Base-by-base conservation (phyloP, 495 filamentous ascomycete species). In the Haplographium delicatum region DNA sequence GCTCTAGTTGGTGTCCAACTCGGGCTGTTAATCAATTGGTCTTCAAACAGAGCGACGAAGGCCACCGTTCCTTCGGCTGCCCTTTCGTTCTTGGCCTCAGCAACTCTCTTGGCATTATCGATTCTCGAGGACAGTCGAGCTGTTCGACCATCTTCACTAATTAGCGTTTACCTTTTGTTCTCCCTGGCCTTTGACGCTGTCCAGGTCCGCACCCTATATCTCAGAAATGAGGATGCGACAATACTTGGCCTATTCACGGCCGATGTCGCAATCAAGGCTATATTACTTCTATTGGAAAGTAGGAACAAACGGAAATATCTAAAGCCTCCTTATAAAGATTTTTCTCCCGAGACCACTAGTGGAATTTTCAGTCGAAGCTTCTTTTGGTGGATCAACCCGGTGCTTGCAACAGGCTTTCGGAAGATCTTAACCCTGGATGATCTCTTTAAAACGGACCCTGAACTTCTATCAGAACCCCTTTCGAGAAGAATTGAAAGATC, bases 331-430 rank as follows among this genome's bases (percentile, higher is more conserved):
- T 37, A 56, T 34, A 13, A 30, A 20, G 5, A 35, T 5, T 15
- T 11, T 24, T 13, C 28, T 22, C 16, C 22, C 9, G 85, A 89
- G 53, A 76, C 76, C n/a, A 80, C 73, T 0, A 71, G 65, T 27
- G 72, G 81, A 0, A 65, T 81, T 10, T 79, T 75, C 47, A 75
- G 67, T 47, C 67, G 67, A 11, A 64, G 60, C 1, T 60, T 79
- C 3, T 84, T 82, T 58, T 76, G 62, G 51, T 86, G 83, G 81
- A 62, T 84, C 44, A 82, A 79, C 52, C 61, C 58, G 13, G 53
- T 84, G 1, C 75, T 86, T 43, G 58, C 58, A 11, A 56, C 34
- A 9, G 75, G 75, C 0, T 76, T 65, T 52, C 54, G 35, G 5
- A 65, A 58, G 2, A 28, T 62, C 10, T 53, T 79, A 0, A 51